Base-by-base conservation (phyloP, 2,329 filamentous ascomycete species). In the Alternaria incomplexa region DNA sequence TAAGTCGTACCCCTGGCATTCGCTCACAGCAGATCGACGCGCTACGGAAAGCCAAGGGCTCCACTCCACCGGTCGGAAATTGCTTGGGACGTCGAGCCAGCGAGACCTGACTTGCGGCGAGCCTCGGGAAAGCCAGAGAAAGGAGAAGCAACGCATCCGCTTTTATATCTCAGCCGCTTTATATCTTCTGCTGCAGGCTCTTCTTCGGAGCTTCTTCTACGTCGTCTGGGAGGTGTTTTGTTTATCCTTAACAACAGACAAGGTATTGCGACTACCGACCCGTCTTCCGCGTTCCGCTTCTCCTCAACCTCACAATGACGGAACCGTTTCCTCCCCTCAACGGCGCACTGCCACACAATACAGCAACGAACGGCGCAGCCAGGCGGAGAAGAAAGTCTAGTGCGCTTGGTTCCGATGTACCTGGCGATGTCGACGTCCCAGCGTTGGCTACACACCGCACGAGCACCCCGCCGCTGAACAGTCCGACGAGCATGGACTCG, bases 351-450 rank as follows among this genome's bases (percentile, higher is more conserved):
- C 56, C 67, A 20, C 68, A 61, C 26, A 56, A 56, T 10, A 71
- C 47, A 40, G 60, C 40, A 9, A 56, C 48, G 15, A 72, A 76
- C 61, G 65, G 59, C n/a, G 55, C 62, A 22, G 46, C 58, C 4
- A 58, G 65, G 17, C 72, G 77, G 69, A 76, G 82, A 68, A 75
- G 83, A 69, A 83, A 82, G 67, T 83, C 81, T 15, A 84, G 82
- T 72, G 83, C 78, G 40, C 78, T 87, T 15, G 84, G 85, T 30
- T 83, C 79, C 43, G 85, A 87, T 64, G 82, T 85, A 25, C 80
- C 82, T 26, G 85, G 85, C 61, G 85, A 87, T 71, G 86, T 82
- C 43, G 82, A 82, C 65, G 84, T 80, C 26, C 83, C 82, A 32
- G 81, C 84, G 17, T 77, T 87, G 55, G 84, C 85, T 61, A 87